phyloP scores from a whole-genome alignment of 2,329 filamentous ascomycete genomes.

The Fusarium keratoplasticum region DNA sequence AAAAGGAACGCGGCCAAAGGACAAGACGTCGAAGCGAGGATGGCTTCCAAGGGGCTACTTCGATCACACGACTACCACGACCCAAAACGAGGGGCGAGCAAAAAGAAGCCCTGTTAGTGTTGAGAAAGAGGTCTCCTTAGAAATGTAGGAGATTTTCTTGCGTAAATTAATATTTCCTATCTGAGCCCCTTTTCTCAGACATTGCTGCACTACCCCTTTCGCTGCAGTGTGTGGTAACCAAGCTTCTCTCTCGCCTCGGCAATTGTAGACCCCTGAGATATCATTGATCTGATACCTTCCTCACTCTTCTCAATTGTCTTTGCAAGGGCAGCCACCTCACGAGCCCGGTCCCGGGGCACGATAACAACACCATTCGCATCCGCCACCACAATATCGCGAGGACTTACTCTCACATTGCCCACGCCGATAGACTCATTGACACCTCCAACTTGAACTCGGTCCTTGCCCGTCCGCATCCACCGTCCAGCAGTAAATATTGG shows the following conservation, averaged over 20 bases:
- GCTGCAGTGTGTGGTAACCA: conserved; percentile 36
- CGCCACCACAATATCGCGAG: conserved; percentile 47
- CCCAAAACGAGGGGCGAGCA: neutral
- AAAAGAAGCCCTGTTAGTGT: neutral
- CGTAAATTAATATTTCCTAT: neutral
- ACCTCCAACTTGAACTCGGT: neutral
- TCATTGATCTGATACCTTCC: conserved; percentile 22
- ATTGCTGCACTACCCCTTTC: conserved; percentile 13
- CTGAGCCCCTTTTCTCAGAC: neutral
- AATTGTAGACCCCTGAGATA: conserved; percentile 20
- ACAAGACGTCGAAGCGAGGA: neutral
- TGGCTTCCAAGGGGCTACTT: neutral
- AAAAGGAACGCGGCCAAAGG: neutral
- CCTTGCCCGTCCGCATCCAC: conserved; percentile 46
- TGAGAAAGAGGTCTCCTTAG: neutral
- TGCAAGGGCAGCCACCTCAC: conserved; percentile 27
- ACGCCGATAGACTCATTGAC: conserved; percentile 40
- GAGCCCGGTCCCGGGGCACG: conserved; percentile 29
- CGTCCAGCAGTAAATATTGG: conserved; percentile 47
- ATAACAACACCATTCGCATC: conserved; percentile 42
- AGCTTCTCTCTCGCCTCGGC: conserved; percentile 22
- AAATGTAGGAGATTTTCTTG: neutral
- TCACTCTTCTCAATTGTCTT: conserved; percentile 29
- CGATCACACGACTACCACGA: neutral
- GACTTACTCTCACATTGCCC: conserved; percentile 42